Conservation (phyloP, 2,329 filamentous ascomycete species). For the Shiraia bambusicola region DNA sequence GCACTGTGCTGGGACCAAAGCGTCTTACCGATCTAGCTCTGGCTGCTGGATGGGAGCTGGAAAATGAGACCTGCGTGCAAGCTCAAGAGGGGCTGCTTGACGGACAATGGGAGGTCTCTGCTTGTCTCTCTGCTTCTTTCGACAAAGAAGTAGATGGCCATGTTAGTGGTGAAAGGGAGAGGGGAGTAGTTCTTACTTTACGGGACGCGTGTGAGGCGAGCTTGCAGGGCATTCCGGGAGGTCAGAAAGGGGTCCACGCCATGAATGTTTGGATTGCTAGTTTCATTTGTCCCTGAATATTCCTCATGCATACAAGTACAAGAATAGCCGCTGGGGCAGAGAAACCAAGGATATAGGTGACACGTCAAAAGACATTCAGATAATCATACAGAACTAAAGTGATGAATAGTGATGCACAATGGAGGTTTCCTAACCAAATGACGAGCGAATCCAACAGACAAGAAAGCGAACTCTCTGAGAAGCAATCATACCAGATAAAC, state of each 20-base stretch:
- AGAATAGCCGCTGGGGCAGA: too few relatives aligned
- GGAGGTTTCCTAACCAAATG: too few relatives aligned
- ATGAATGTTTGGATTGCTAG: conserved; percentile 27
- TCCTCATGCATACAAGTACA: too few relatives aligned
- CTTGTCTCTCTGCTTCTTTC: conserved; percentile 16
- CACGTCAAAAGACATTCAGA: too few relatives aligned
- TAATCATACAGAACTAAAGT: too few relatives aligned
- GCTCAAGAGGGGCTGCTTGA: conserved; percentile 43
- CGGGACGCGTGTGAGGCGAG: conserved; percentile 25
- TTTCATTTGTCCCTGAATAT: too few relatives aligned
- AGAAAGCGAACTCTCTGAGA: too few relatives aligned
- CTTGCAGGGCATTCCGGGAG: conserved; percentile 13
- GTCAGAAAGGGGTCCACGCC: conserved; percentile 12
- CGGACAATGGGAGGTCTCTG: conserved; percentile 47
- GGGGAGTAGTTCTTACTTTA: conserved; percentile 13
- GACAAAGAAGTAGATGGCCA: conserved; percentile 15
- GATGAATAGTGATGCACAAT: too few relatives aligned
- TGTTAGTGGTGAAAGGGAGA: conserved; percentile 17
- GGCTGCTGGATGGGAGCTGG: conserved; percentile 44
- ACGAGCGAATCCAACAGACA: too few relatives aligned
- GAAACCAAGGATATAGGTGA: too few relatives aligned
- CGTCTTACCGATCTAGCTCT: conserved; percentile 44
- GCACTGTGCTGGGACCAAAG: conserved; percentile 48
- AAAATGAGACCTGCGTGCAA: conserved; percentile 42
- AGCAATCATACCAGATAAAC: too few relatives aligned